Evolutionary conservation across 208 protist species (phyloP), one percentile per base, ranked within the genome.

Genomic region (Crithidia fasciculata): DNA sequence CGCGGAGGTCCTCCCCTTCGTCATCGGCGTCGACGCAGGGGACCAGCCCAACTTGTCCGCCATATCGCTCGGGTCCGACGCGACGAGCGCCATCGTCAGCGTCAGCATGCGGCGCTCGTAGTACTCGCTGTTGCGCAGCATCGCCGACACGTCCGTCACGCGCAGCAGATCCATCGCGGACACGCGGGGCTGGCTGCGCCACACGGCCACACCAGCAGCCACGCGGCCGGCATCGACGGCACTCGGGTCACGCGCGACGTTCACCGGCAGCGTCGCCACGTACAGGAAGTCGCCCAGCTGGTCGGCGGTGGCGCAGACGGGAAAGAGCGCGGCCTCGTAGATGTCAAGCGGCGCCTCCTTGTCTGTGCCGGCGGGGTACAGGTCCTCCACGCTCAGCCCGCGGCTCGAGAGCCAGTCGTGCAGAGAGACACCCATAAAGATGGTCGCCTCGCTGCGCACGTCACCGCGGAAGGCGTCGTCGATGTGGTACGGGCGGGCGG

Each of bases 401-500:
- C 72, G 81, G 6, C 41, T 68, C 16, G 40, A 8, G 10, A 90
- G 71, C 85, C 85, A 90, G 8, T 68, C 52, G 16, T 37, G 37
- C 43, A 90, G 45, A 10, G 60, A 66, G 19, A 60, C 28, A 2
- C 80, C 77, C 65, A 90, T 70, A 54, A 87, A 90, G 0, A 55
- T 13, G 19, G 84, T 84, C 16, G 58, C n/a, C 10, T 16, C 49
- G 15, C 37, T 74, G 39, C 53, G 44, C 10, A 83, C 64, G 36
- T 72, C 62, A 18, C 81, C 84, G 36, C 68, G 50, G 67, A 86
- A 89, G 8, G 55, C 39, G 59, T 86, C 84, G 59, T 65, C 43
- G 39, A 81, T 80, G 55, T 83, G 81, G 70, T 89, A 89, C 12
- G 82, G 75, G 16, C 81, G 81, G 36, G 69, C 74, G 12, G 75